Conservation (phyloP, 805 yeast species). For the Myxozyma neglecta region DNA sequence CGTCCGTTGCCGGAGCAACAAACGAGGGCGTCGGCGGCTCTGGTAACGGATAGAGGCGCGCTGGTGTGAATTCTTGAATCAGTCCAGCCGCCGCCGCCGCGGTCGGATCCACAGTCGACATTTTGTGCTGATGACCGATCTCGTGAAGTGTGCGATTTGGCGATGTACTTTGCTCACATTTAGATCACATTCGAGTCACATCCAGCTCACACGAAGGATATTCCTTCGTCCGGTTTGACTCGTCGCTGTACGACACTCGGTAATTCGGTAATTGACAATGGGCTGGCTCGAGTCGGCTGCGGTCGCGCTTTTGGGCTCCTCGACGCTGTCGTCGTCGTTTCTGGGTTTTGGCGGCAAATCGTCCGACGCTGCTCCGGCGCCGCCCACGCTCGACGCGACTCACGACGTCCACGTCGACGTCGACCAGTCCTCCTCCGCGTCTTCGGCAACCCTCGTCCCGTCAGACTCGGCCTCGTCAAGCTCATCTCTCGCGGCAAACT, state of each 20-base stretch:
- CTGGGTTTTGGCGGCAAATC: constrained; percentile 23
- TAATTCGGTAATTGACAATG: neutral
- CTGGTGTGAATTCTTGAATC: constrained; percentile 18
- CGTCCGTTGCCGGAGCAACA: constrained; percentile 49
- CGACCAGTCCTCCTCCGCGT: neutral
- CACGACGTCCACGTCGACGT: neutral
- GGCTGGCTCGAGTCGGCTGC: constrained; percentile 17
- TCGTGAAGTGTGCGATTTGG: neutral
- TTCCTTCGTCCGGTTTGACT: too few species aligned
- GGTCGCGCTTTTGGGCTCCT: constrained; percentile 2
- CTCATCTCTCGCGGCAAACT: too few species aligned
- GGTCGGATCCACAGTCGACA: neutral
- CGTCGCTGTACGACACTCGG: too few species aligned
- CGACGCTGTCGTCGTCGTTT: constrained; percentile 6
- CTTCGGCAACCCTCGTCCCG: neutral
- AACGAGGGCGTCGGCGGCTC: constrained; percentile 34
- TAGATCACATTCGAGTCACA: neutral
- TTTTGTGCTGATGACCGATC: neutral
- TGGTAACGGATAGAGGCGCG: constrained; percentile 35
- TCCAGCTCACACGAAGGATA: too few species aligned
- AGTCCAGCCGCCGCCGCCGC: constrained; percentile 6
- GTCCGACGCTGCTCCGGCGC: neutral
- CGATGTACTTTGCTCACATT: neutral
- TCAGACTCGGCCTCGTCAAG: constrained; percentile 32
- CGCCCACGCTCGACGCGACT: neutral